A percentile compares a stretch with the other conserved stretches of the same genome.
Conservation (phyloP, 805 yeast genomes). For the Wickerhamomyces chambardii region DNA sequence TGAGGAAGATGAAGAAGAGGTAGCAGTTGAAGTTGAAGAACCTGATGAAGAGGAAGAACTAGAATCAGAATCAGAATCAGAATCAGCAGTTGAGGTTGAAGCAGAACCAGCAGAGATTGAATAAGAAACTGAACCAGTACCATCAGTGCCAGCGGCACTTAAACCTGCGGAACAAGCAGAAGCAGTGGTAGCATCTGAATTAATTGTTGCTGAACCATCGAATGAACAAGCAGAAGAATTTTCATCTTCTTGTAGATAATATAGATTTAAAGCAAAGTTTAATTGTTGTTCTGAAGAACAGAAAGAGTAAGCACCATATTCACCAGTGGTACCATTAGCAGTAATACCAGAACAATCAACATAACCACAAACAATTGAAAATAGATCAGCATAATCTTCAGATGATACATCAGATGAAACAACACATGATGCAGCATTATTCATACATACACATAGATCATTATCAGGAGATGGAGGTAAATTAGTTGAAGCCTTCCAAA, state of each 20-base stretch:
- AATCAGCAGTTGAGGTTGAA: constrained; percentile 18
- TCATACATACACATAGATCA: constrained; percentile 56
- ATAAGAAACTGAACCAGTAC: constrained; percentile 47
- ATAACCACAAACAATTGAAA: constrained; percentile 45
- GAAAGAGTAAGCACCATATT: constrained; percentile 67
- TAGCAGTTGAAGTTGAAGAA: constrained; percentile 2
- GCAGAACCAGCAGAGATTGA: constrained; percentile 21
- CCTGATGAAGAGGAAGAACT: constrained; percentile 6
- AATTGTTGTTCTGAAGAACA: constrained; percentile 59
- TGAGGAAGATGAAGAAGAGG: constrained; percentile 3
- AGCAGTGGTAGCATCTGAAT: constrained; percentile 35
- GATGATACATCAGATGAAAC: constrained; percentile 43
- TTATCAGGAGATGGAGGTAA: constrained; percentile 77
- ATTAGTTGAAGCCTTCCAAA: constrained; percentile 60
- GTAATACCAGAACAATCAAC: constrained; percentile 52
- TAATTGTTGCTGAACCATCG: constrained; percentile 55
- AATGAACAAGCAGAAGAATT: constrained; percentile 52
- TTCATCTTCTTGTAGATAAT: constrained; percentile 40
- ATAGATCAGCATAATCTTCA: constrained; percentile 55
- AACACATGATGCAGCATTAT: constrained; percentile 48
- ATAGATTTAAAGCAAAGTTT: constrained; percentile 54
- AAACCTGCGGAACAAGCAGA: constrained; percentile 49
- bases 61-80: constrained; percentile 11
- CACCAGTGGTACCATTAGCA: constrained; percentile 55
- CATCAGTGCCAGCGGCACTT: constrained; percentile 60